Base-by-base conservation (phyloP, 2,329 filamentous ascomycete genomes). In the Alternaria tenuissima region DNA sequence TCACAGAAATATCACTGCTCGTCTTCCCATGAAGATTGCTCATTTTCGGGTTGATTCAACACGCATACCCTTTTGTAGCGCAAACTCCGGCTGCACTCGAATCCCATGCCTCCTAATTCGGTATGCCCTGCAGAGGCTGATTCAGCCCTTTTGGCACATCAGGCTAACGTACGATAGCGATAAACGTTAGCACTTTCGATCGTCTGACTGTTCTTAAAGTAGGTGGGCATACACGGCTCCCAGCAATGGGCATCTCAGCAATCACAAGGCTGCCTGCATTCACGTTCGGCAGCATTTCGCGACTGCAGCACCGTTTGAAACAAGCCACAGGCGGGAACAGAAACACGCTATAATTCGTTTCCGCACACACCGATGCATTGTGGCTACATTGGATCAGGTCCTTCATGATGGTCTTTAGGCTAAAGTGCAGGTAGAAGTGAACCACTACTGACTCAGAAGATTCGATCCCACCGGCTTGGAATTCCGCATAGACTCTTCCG, bases 281-380 rank as follows among this genome's bases (percentile, higher is more conserved):
- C 26, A 34, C 4, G 36, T n/a, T 22, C 24, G 32, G 55, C 11
- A 24, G 24, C 24, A 34, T 30, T 41, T 47, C 43, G 42, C 32
- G 26, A 47, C 38, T 16, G 44, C 49, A 34, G 12, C 28, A 28
- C 20, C 7, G 16, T 28, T 24, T 53, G 56, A 55, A 59, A 49
- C 51, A 43, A 59, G 51, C 28, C 43, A 55, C 20, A 20, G 18
- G 56, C 38, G 38, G 26, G n/a, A 18, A 20, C 9, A 26, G 51
- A 48, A 58, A 55, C 51, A 55, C 51, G 26, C 51, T 36, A 58
- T 3, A 42, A 4, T 3, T 3, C 18, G 24, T 54, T n/a, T 32
- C 36, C 28, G 43, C 36, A 22, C 36, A 6, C 18, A 6, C 16
- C 7, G 14, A 14, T 46, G 26, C 42, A 24, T 16, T 48, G 42